A percentile compares a stretch with the other conserved stretches of the same genome.
phyloP scores from a whole-genome alignment of 2,329 filamentous ascomycete genomes.

The Penicillium sp. region DNA sequence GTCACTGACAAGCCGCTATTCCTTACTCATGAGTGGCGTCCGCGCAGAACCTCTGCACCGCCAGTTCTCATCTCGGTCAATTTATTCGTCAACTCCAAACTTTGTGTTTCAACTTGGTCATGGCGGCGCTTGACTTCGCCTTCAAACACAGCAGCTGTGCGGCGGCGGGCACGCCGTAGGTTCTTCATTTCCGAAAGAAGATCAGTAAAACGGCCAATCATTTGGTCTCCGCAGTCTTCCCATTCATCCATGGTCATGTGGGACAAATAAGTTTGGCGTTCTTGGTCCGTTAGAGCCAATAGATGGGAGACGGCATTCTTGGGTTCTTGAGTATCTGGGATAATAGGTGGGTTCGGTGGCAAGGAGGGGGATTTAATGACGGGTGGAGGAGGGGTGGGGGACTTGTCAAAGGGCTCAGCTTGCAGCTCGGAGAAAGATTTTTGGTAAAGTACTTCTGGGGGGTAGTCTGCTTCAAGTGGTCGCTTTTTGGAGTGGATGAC shows the following conservation, averaged over 20 bases:
- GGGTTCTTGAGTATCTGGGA: constrained; percentile 22
- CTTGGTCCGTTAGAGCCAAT: constrained; percentile 35
- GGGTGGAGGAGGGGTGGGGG: constrained; percentile 34
- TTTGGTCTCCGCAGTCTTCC: constrained; percentile 63
- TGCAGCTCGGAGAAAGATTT: constrained; percentile 53
- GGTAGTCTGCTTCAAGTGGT: constrained; percentile 50
- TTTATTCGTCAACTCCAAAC: constrained; percentile 50
- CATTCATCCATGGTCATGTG: constrained; percentile 56
- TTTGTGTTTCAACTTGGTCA: constrained; percentile 51
- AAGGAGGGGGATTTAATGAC: constrained; percentile 24
- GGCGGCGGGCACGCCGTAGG: constrained; percentile 55
- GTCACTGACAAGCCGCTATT: neutral
- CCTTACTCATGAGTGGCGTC: constrained; percentile 30
- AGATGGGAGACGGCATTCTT: constrained; percentile 41
- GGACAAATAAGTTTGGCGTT: constrained; percentile 53
- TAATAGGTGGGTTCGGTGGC: constrained; percentile 20
- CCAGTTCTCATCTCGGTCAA: constrained; percentile 55
- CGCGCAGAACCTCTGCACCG: constrained; percentile 54
- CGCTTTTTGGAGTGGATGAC: constrained; percentile 32
- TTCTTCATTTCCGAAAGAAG: constrained; percentile 54
- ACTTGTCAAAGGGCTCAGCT: constrained; percentile 51
- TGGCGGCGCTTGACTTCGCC: constrained; percentile 56
- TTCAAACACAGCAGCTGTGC: constrained; percentile 55
- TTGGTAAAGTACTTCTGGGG: constrained; percentile 43
- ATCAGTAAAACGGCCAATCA: constrained; percentile 55